A percentile compares a stretch with the other conserved stretches of the same genome.
Evolutionary conservation across 495 filamentous ascomycete genomes (phyloP).

Genomic region (Hypoxylon trugodes): DNA sequence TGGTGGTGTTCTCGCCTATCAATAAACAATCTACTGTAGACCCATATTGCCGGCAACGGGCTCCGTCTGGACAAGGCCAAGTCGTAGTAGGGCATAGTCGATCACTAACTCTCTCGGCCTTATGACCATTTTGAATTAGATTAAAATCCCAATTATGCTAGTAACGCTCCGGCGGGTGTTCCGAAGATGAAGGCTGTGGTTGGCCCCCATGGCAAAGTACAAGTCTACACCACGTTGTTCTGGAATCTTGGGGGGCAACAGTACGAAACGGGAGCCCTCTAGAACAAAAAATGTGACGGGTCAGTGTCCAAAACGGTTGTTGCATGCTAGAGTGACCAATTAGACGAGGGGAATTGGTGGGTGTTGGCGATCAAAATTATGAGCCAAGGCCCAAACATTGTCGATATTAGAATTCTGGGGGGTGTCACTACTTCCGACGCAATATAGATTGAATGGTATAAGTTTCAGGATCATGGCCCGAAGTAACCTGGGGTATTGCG

Average conservation of each 20-base stretch:
- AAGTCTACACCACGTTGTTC: conserved; percentile 22
- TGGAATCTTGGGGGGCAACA: conserved; percentile 25
- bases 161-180: conserved; percentile 38
- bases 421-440: conserved; percentile 29
- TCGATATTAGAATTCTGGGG: conserved; percentile 12
- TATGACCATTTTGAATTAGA: conserved; percentile 39
- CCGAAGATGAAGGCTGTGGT: conserved; percentile 19
- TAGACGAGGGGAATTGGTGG: neutral
- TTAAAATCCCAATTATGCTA: conserved; percentile 33
- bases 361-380: conserved; percentile 27
- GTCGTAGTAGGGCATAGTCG: conserved; percentile 29
- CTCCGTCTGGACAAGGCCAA: conserved; percentile 34
- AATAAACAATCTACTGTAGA: conserved; percentile 21
- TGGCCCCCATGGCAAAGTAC: conserved; percentile 14
- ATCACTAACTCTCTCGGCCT: conserved; percentile 38
- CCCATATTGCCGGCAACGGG: conserved; percentile 39
- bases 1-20: conserved; percentile 12
- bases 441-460: conserved; percentile 38
- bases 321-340: conserved; percentile 22
- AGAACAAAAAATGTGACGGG: conserved; percentile 8
- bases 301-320: conserved; percentile 32
- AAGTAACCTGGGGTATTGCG: conserved; percentile 42
- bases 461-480: conserved; percentile 40
- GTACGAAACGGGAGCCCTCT: conserved; percentile 6
- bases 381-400: conserved; percentile 30